Percentiles rank a stretch among this genome's conserved stretches.
These are phyloP conservation scores for Paecilomyces sp. DNA, from an alignment of 2,329 filamentous ascomycete genomes.

Conservation along the genomic window DNA sequence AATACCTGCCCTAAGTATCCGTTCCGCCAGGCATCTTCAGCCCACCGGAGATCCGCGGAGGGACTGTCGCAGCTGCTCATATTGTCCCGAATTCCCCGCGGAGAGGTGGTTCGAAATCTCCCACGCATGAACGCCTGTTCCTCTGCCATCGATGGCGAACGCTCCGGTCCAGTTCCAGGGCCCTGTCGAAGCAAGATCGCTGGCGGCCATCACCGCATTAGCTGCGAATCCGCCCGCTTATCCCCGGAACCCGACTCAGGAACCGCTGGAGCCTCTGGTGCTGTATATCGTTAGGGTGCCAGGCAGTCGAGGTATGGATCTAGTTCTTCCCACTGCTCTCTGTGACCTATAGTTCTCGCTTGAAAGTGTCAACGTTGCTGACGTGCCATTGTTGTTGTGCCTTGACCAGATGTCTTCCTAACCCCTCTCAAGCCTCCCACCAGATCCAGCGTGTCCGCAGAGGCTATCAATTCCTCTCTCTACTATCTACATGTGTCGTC, in stretches of 20 bases:
- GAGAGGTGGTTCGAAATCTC: neutral
- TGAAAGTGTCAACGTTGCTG: neutral
- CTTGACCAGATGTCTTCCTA: slow-evolving; percentile 70
- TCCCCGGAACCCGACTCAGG: slow-evolving; percentile 66
- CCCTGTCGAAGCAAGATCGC: slow-evolving; percentile 70
- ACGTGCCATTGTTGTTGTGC: neutral
- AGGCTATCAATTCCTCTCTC: slow-evolving; percentile 78
- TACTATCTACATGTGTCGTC: slow-evolving; percentile 83
- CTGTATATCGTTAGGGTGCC: slow-evolving; percentile 93
- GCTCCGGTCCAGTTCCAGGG: slow-evolving; percentile 7
- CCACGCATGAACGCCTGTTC: neutral
- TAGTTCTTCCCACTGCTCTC: slow-evolving; percentile 6
- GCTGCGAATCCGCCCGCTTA: slow-evolving; percentile 84
- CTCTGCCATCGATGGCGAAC: neutral
- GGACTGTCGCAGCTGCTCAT: neutral
- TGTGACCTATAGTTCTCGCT: slow-evolving; percentile 1
- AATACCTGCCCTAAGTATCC: neutral
- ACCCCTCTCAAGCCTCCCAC: slow-evolving; percentile 82
- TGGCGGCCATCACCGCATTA: slow-evolving; percentile 70
- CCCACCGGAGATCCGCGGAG: neutral
- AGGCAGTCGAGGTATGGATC: slow-evolving; percentile 66
- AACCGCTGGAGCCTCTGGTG: slow-evolving; percentile 62
- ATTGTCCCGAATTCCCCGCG: neutral
- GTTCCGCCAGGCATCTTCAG: neutral
- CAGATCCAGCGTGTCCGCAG: slow-evolving; percentile 73